A percentile compares a stretch with the other conserved stretches of the same genome.
phyloP scores from a whole-genome alignment of 163 green algal species.

The Chloroidium sp. region DNA sequence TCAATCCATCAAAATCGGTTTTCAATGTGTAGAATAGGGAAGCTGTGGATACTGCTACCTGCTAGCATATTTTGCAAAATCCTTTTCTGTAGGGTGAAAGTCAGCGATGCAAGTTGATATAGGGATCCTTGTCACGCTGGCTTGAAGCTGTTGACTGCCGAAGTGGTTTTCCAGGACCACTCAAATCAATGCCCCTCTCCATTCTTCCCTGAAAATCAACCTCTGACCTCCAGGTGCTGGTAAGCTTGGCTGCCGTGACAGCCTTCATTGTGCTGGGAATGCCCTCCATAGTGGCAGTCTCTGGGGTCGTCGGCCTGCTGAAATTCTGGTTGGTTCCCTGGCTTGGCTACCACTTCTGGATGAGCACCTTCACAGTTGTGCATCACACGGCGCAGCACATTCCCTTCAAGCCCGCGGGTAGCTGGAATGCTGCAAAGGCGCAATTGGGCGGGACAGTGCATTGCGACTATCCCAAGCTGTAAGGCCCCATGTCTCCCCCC shows the following conservation, averaged over 20 bases:
- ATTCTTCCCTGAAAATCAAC: background rate
- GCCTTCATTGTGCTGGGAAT: slow-evolving; percentile 66
- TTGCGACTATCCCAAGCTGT: slow-evolving; percentile 65
- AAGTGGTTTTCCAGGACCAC: background rate
- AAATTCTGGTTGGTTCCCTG: slow-evolving; percentile 97
- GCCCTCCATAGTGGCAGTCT: slow-evolving; percentile 59
- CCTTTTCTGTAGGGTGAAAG: no score
- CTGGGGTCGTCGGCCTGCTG: slow-evolving; percentile 61
- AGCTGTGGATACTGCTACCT: no score
- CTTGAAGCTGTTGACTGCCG: background rate
- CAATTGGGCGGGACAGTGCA: slow-evolving; percentile 79
- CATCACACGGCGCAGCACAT: slow-evolving; percentile 90
- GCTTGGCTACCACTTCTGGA: slow-evolving; percentile 99
- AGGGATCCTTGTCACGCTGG: no score
- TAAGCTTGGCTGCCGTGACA: slow-evolving; percentile 64
- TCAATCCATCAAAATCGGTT: no score
- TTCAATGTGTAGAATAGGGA: no score
- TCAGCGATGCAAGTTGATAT: no score
- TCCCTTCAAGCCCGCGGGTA: slow-evolving; percentile 78
- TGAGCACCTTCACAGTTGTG: slow-evolving; percentile 95
- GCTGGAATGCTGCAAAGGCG: slow-evolving; percentile 87
- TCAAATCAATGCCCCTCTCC: no score
- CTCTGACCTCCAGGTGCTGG: slow-evolving; percentile 41
- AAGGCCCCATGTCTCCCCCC: background rate
- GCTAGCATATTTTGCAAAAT: no score